Evolutionary conservation across 2,329 filamentous ascomycete species (phyloP).

Genomic region (Colletotrichum sp.): DNA sequence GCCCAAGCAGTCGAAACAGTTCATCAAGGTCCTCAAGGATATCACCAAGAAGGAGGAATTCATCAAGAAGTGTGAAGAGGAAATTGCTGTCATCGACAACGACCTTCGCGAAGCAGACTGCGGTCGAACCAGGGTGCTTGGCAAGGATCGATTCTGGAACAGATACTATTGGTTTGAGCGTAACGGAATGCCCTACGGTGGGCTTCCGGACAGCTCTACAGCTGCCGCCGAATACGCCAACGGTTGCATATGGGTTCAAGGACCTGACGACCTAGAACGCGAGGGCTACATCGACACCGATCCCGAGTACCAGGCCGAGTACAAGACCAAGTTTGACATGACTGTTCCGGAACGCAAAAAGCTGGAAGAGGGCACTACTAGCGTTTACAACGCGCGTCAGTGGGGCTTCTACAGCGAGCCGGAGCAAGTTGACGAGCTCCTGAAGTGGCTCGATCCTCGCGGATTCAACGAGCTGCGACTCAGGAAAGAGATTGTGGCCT

Average conservation of each 20-base stretch:
- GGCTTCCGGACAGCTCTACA: slow-evolving; percentile 87
- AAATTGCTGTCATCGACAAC: slow-evolving; percentile 86
- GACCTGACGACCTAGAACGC: slow-evolving; percentile 86
- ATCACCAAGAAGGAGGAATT: slow-evolving; percentile 86
- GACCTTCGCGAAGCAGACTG: slow-evolving; percentile 94
- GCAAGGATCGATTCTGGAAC: slow-evolving; percentile 97
- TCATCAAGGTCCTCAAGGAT: slow-evolving; percentile 84
- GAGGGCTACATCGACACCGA: slow-evolving; percentile 84
- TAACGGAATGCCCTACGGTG: slow-evolving; percentile 95
- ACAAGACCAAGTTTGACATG: slow-evolving; percentile 78
- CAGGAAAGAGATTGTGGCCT: slow-evolving; percentile 82
- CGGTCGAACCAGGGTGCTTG: slow-evolving; percentile 85
- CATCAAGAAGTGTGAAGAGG: slow-evolving; percentile 82
- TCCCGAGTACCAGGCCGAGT: slow-evolving; percentile 74
- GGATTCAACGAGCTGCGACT: slow-evolving; percentile 87
- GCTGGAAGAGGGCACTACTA: slow-evolving; percentile 82
- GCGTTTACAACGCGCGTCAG: slow-evolving; percentile 76
- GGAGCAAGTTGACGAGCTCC: slow-evolving; percentile 76
- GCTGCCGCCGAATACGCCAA: slow-evolving; percentile 89
- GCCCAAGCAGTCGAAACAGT: slow-evolving; percentile 85
- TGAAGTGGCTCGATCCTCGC: slow-evolving; percentile 87
- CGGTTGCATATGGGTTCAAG: slow-evolving; percentile 94
- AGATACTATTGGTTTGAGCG: slow-evolving; percentile 99
- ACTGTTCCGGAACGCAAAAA: slow-evolving; percentile 86
- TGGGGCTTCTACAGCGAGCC: slow-evolving; percentile 93